A percentile compares a stretch with the other conserved stretches of the same genome.
Evolutionary conservation across 257 asterid genomes (phyloP).

Genomic region (Sherardia arvensis): DNA sequence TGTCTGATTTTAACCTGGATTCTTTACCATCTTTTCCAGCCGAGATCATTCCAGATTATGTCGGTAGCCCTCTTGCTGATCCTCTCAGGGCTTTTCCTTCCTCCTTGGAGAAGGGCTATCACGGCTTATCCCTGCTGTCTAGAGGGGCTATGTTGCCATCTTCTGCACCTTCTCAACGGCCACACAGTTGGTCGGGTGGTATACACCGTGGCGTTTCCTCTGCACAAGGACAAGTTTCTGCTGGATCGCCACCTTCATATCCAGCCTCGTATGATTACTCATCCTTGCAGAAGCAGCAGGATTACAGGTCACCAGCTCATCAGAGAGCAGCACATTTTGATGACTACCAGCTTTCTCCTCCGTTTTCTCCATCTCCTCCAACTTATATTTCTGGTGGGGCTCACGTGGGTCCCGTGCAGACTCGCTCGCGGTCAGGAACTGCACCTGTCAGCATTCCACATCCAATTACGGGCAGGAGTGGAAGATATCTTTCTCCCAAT

Average conservation of each 20-base stretch:
- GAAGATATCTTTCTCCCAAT: slow-evolving; percentile 78
- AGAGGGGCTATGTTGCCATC: slow-evolving; percentile 43
- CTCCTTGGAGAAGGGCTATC: slow-evolving; percentile 35
- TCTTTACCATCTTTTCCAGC: slow-evolving; percentile 58
- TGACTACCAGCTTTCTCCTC: slow-evolving; percentile 80
- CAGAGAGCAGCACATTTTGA: slow-evolving; percentile 36
- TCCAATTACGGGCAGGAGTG: slow-evolving; percentile 65
- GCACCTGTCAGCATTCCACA: slow-evolving; percentile 91
- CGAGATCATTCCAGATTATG: slow-evolving; percentile 80
- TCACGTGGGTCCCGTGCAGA: slow-evolving; percentile 26
- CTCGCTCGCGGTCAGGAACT: slow-evolving; percentile 54
- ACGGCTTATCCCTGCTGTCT: slow-evolving; percentile 36
- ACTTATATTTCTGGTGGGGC: slow-evolving; percentile 36
- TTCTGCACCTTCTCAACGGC: slow-evolving; percentile 59
- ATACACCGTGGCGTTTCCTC: slow-evolving; percentile 45
- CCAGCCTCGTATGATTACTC: slow-evolving; percentile 56
- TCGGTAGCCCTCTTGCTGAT: slow-evolving; percentile 87
- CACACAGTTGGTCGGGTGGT: slow-evolving; percentile 98
- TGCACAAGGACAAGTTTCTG: slow-evolving; percentile 37
- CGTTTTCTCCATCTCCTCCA: slow-evolving; percentile 84
- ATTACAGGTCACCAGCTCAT: slow-evolving; percentile 37
- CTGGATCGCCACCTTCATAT: slow-evolving; percentile 67
- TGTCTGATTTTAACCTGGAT: slow-evolving; percentile 69
- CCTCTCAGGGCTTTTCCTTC: slow-evolving; percentile 71
- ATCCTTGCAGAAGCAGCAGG: slow-evolving; percentile 40